Evolutionary conservation across 208 protist species (phyloP), one percentile per base, ranked within the genome.

Genomic region (Trypanosomatidae sp.): DNA sequence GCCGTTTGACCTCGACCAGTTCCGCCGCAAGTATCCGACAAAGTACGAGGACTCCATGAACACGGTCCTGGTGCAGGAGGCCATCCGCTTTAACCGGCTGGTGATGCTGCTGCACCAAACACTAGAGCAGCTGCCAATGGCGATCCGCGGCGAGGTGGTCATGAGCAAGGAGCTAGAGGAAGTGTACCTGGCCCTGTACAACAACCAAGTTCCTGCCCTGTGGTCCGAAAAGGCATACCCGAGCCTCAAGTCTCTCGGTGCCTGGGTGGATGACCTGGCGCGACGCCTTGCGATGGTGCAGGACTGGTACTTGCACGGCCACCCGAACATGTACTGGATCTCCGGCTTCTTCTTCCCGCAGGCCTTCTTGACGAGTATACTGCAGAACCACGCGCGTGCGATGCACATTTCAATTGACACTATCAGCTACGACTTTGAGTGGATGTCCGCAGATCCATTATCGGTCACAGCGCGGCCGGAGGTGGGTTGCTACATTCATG

Each of bases 1-100:
- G 55, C 81, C 92, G 10, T 98, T 98, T 71, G 90, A 98, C 78
- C 77, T 98, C 65, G 84, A 93, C 36, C 74, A 91, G 66, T 91
- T 99, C 53, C 74, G 89, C 15, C 83, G 85, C 59, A 87, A 84
- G 73, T 99, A 99, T 79, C 97, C 98, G 44, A 98, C 95, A 9
- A 77, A 82, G 49, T 99, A 99, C 88, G 91, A 98, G 74, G 98
- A 99, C 83, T 99, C 96, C 7, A 99, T 99, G 97, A 99, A 99
- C 86, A 99, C 98, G 17, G 98, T 99, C 46, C 80, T 99, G 22
- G 90, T 97, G 39, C 98, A 99, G 84, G 99, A 99, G 88, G 93
- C 97, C 30, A 97, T 98, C 71, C 92, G 97, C n/a, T 98, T 99
- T 72, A 95, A 98, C 71, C 94, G 97, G 28, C 78, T 99, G 28